Evolutionary conservation across 1,284 basidiomycete genomes (phyloP).

Genomic region (Moesziomyces parantarcticus): DNA sequence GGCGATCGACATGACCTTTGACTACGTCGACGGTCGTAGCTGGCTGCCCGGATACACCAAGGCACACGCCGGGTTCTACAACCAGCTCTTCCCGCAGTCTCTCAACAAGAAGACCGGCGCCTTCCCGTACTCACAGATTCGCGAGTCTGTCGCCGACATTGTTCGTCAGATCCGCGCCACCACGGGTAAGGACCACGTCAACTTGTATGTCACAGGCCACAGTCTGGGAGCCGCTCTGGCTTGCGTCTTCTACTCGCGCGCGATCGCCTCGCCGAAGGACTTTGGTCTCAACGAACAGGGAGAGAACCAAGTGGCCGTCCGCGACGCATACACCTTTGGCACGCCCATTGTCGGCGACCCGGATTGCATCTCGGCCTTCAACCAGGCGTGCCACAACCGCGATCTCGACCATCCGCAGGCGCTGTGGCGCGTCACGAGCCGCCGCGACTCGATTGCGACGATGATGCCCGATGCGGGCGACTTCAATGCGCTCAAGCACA

Average conservation of each 20-base stretch:
- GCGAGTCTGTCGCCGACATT: constrained; percentile 29
- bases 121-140: constrained; percentile 45
- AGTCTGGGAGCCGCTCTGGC: constrained; percentile 48
- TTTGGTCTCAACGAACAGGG: constrained; percentile 33
- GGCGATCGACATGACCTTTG: constrained; percentile 65
- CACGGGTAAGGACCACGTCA: constrained; percentile 31
- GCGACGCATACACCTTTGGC: constrained; percentile 51
- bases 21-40: constrained; percentile 40
- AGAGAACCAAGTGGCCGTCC: constrained; percentile 31
- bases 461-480: constrained; percentile 45
- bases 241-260: constrained; percentile 36
- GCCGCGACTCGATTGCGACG: constrained; percentile 47
- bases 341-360: constrained; percentile 49
- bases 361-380: constrained; percentile 46
- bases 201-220: constrained; percentile 42
- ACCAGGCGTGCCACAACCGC: constrained; percentile 21
- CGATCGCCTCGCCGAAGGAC: constrained; percentile 39
- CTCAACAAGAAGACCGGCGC: constrained; percentile 26
- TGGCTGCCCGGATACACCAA: constrained; percentile 48
- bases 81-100: constrained; percentile 44
- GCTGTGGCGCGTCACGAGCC: constrained; percentile 47
- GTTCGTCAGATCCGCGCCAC: constrained; percentile 24
- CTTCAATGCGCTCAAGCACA: constrained; percentile 28
- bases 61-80: constrained; percentile 49
- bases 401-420: constrained; percentile 37